A percentile compares a stretch with the other conserved stretches of the same genome.
phyloP scores from a whole-genome alignment of 2,329 filamentous ascomycete genomes.

The Fusarium sp. region DNA sequence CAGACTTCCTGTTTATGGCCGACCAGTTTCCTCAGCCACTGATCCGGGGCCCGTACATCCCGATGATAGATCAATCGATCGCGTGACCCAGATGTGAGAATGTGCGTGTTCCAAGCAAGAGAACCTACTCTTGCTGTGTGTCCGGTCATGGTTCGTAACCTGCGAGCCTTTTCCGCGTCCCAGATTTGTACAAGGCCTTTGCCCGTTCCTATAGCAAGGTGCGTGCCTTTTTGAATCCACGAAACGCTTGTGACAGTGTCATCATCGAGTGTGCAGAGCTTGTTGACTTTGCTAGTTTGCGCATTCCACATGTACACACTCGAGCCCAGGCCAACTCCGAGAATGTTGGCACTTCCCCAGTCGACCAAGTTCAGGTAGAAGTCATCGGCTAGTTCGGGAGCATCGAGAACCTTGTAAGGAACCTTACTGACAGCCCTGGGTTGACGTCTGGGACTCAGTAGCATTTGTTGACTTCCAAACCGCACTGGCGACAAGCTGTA shows the following conservation, averaged over 20 bases:
- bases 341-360: conserved; percentile 94
- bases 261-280: conserved; percentile 90
- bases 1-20: conserved; percentile 99
- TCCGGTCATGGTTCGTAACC: conserved; percentile 94
- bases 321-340: conserved; percentile 90
- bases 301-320: conserved; percentile 99
- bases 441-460: conserved; percentile 88
- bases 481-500: conserved; percentile 96
- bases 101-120: conserved; percentile 97
- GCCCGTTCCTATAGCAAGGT: conserved; percentile 92
- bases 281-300: conserved; percentile 87
- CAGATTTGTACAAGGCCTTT: conserved; percentile 97
- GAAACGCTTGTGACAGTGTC: conserved; percentile 96
- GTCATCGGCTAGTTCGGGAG: conserved; percentile 93
- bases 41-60: conserved; percentile 91
- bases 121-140: conserved; percentile 94
- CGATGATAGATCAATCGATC: conserved; percentile 95
- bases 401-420: conserved; percentile 96
- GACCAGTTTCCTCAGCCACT: conserved; percentile 85
- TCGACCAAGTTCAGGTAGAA: conserved; percentile 98
- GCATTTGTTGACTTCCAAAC: conserved; percentile 90
- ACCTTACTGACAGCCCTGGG: conserved; percentile 94
- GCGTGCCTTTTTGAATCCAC: conserved; percentile 98
- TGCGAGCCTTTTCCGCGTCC: conserved; percentile 88
- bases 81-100: conserved; percentile 92